Percentiles rank a stretch among this genome's conserved stretches.
Evolutionary conservation across 805 yeast species (phyloP).

Genomic region (Ogataea zsoltii): DNA sequence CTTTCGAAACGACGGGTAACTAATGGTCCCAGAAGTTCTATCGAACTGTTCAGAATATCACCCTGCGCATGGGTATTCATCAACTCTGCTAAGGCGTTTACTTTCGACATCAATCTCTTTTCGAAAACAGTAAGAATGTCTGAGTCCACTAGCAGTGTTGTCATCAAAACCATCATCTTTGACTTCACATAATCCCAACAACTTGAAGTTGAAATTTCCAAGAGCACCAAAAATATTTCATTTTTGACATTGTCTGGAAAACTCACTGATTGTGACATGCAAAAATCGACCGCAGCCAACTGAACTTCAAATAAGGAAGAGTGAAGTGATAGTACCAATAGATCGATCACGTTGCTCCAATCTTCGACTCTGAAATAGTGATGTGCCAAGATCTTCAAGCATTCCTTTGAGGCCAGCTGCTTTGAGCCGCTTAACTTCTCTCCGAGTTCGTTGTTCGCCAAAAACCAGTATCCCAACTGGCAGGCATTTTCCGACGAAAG

Average conservation of each 20-base stretch:
- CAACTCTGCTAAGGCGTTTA: constrained; percentile 33
- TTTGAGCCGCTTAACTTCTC: constrained; percentile 47
- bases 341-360: constrained; percentile 24
- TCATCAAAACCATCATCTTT: constrained; percentile 38
- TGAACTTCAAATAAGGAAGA: constrained; percentile 49
- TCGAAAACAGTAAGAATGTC: background rate
- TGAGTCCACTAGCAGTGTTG: constrained; percentile 19
- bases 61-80: constrained; percentile 34
- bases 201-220: constrained; percentile 27
- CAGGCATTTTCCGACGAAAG: constrained; percentile 14
- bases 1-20: constrained; percentile 21
- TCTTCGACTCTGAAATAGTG: constrained; percentile 16
- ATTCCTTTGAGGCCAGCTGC: constrained; percentile 44
- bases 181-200: constrained; percentile 50
- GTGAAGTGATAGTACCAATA: constrained; percentile 37
- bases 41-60: constrained; percentile 48
- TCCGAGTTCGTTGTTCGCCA: constrained; percentile 30
- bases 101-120: constrained; percentile 20
- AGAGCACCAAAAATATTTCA: constrained; percentile 16
- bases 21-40: constrained; percentile 54
- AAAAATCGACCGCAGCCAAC: constrained; percentile 39
- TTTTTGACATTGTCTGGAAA: constrained; percentile 3
- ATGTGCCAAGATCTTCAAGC: constrained; percentile 34
- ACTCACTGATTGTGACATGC: constrained; percentile 11
- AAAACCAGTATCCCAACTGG: constrained; percentile 38